phyloP scores from a whole-genome alignment of 1,284 basidiomycete genomes.

The Trametes polyzona region DNA sequence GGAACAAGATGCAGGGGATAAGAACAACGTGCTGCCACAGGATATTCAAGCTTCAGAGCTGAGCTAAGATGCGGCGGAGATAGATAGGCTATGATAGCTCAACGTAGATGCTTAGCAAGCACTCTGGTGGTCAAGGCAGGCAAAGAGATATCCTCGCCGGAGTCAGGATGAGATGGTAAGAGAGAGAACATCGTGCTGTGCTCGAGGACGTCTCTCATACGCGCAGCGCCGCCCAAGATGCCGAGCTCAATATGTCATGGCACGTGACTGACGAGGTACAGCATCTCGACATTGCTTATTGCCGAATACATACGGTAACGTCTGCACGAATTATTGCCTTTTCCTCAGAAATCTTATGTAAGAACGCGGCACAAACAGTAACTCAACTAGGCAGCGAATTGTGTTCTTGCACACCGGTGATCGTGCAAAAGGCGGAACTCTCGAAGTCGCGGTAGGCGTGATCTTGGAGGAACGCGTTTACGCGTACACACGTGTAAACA shows the following conservation, averaged over 20 bases:
- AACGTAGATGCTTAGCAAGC: not conserved
- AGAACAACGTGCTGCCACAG: not conserved
- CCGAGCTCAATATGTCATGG: not conserved
- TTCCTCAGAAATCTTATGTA: no score
- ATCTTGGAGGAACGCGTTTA: slow-evolving; percentile 19
- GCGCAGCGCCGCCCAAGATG: not conserved
- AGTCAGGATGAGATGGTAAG: not conserved
- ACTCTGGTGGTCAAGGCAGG: not conserved
- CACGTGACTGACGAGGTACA: slow-evolving; percentile 11
- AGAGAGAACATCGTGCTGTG: slow-evolving; percentile 8
- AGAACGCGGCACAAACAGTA: no score
- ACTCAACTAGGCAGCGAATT: no score
- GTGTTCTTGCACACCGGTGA: no score
- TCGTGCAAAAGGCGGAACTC: not conserved
- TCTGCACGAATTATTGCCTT: no score
- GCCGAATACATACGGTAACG: no score
- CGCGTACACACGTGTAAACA: slow-evolving; percentile 29
- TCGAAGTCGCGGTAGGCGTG: slow-evolving; percentile 16
- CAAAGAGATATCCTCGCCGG: not conserved
- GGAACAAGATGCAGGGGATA: not conserved
- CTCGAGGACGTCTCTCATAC: not conserved
- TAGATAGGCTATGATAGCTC: not conserved
- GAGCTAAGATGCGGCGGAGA: not conserved
- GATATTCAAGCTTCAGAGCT: not conserved
- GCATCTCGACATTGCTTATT: not conserved